Conservation (phyloP, 2,329 filamentous ascomycete genomes). For the Verticillium tricorpus region DNA sequence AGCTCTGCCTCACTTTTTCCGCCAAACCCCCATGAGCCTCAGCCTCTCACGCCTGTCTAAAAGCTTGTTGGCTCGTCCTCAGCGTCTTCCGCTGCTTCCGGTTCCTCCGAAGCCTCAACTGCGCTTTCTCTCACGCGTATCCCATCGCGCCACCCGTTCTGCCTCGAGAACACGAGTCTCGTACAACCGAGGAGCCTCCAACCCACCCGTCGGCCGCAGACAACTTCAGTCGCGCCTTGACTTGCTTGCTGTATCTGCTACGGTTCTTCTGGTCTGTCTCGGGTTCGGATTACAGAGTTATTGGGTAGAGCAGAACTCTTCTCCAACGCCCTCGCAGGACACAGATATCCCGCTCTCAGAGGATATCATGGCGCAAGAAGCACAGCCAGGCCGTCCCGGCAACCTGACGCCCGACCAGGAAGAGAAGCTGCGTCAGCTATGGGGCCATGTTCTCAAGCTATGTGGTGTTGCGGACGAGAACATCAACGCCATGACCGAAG, state of each 20-base stretch:
- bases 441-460: constrained; percentile 70
- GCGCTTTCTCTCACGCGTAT: background rate
- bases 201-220: background rate
- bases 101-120: background rate
- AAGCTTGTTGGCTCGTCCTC: background rate
- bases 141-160: background rate
- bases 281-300: constrained; percentile 6
- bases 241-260: constrained; percentile 4
- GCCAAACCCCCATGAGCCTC: background rate
- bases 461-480: constrained; percentile 53
- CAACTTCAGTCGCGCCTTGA: constrained; percentile 11
- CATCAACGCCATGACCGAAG: constrained; percentile 18
- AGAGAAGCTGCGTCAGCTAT: constrained; percentile 81
- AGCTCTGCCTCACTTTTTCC: background rate
- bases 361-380: constrained; percentile 34
- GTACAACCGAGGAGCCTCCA: too few relatives aligned
- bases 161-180: background rate
- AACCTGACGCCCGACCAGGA: constrained; percentile 90
- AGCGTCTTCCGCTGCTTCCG: background rate
- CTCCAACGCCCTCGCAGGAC: background rate
- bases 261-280: constrained; percentile 9
- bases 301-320: background rate
- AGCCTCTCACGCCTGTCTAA: background rate
- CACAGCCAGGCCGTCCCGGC: constrained; percentile 69
- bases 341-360: background rate